A percentile compares a stretch with the other conserved stretches of the same genome.
These are phyloP conservation scores for Pythium sp. DNA, from an alignment of 352 stramenopile genomes.

Conservation along the genomic window DNA sequence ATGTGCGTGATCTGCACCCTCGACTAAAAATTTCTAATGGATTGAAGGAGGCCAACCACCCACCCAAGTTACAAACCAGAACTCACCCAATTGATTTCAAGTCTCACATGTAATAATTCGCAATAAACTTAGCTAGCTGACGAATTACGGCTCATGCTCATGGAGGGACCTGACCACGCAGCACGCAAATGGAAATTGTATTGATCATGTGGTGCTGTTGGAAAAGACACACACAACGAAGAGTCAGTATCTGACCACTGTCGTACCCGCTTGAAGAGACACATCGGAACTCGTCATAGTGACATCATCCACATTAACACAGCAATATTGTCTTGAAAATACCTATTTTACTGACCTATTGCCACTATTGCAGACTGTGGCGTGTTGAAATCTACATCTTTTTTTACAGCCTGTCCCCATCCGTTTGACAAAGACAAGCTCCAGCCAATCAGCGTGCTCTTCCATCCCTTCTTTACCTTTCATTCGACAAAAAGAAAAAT, in stretches of 20 bases:
- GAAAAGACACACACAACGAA: neutral
- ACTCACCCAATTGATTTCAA: too few species aligned
- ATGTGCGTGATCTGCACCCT: too few species aligned
- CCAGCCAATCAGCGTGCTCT: neutral
- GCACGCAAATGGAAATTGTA: neutral
- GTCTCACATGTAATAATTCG: too few species aligned
- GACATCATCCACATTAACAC: too few species aligned
- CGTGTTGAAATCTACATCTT: neutral
- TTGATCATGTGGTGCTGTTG: neutral
- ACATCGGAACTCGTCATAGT: too few species aligned
- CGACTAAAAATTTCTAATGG: too few species aligned
- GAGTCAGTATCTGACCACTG: neutral
- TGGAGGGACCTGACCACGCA: too few species aligned
- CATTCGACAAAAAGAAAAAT: neutral
- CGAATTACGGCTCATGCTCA: too few species aligned
- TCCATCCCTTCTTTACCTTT: neutral
- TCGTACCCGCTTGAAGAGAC: neutral
- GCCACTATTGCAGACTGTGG: neutral
- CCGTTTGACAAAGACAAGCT: constrained; percentile 3
- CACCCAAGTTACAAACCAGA: too few species aligned
- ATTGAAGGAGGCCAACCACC: too few species aligned
- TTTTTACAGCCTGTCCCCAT: neutral
- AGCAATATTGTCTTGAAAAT: too few species aligned
- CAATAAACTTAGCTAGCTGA: too few species aligned
- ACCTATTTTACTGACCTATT: neutral